Conservation (phyloP, 2,329 filamentous ascomycete species). For the Tolypocladium tundrense region DNA sequence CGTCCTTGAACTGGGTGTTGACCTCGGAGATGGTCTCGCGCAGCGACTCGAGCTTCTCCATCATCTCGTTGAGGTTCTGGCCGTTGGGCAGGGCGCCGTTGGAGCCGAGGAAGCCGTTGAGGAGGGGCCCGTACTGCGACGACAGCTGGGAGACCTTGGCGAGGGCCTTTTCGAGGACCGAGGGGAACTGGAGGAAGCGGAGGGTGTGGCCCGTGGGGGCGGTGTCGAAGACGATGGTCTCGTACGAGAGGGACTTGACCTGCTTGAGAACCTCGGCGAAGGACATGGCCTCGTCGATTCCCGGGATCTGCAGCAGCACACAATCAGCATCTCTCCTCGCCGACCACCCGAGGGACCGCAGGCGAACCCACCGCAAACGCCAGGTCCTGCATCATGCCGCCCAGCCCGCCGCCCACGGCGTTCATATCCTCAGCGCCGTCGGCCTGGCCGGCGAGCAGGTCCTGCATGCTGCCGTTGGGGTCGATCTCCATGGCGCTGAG, state of each 20-base stretch:
- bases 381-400: constrained; percentile 97
- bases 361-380: constrained; percentile 67
- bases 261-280: constrained; percentile 99
- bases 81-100: constrained; percentile 72
- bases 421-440: constrained; percentile 61
- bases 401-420: constrained; percentile 63
- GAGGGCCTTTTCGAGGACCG: constrained; percentile 96
- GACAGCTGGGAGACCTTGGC: constrained; percentile 93
- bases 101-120: constrained; percentile 83
- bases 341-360: neutral
- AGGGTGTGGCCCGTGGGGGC: constrained; percentile 96
- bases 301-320: constrained; percentile 62
- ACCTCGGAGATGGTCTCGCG: constrained; percentile 91
- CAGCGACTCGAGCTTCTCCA: constrained; percentile 88
- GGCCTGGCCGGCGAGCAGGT: constrained; percentile 68
- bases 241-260: constrained; percentile 97
- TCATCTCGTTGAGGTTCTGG: constrained; percentile 84
- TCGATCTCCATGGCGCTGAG: constrained; percentile 99
- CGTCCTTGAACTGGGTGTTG: constrained; percentile 96
- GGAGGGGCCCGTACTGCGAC: constrained; percentile 86
- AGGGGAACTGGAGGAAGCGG: constrained; percentile 96
- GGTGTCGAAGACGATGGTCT: constrained; percentile 98
- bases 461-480: constrained; percentile 94
- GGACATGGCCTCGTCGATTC: constrained; percentile 98
- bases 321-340: constrained; percentile 5